These are phyloP conservation scores for Saccharomycopsis javanensis DNA, from an alignment of 805 yeast species.

Conservation along the genomic window DNA sequence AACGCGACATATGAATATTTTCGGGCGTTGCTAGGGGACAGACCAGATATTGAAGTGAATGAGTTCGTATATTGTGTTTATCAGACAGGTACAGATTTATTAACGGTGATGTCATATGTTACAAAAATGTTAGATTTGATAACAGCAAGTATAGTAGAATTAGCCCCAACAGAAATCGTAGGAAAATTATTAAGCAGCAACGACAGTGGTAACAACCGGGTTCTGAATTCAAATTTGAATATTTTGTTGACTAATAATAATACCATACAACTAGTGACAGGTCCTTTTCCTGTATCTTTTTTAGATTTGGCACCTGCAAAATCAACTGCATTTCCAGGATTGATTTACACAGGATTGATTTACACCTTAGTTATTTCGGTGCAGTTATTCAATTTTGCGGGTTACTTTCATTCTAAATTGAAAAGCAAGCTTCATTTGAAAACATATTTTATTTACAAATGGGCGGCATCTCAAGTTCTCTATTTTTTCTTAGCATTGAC, in stretches of 20 bases:
- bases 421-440: constrained; percentile 8
- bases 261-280: constrained; percentile 5
- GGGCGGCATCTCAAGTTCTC: constrained; percentile 38
- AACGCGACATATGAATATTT: constrained; percentile 8
- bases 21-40: no score
- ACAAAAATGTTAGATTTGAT: constrained; percentile 1
- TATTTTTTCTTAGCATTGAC: constrained; percentile 50
- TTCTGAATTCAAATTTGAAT: background rate
- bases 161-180: background rate
- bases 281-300: constrained; percentile 5
- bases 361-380: constrained; percentile 10
- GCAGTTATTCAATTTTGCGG: constrained; percentile 14
- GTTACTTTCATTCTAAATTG: constrained; percentile 7
- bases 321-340: constrained; percentile 3
- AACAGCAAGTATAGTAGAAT: background rate
- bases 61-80: constrained; percentile 6
- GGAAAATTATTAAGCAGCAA: background rate
- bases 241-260: background rate
- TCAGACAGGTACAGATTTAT: constrained; percentile 10
- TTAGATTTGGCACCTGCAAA: constrained; percentile 8
- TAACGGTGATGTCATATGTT: constrained; percentile 7
- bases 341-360: constrained; percentile 12
- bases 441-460: constrained; percentile 41
- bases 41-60: background rate
- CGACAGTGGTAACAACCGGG: background rate